phyloP scores from a whole-genome alignment of 768 basidiomycete species.

The Hygrocybe coccinea region DNA sequence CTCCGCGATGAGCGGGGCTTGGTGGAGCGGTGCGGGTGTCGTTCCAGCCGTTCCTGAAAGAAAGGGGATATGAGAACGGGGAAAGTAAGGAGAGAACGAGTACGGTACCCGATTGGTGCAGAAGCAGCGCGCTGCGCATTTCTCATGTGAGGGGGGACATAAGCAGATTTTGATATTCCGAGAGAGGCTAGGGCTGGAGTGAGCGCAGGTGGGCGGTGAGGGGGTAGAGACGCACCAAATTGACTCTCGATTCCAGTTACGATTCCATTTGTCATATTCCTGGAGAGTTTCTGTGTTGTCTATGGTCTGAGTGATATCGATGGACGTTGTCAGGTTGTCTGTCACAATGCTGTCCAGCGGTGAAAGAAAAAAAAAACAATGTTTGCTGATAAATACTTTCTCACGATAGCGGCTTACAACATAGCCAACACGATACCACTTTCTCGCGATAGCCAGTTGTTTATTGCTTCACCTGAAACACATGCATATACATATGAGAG shows the following conservation, averaged over 20 bases:
- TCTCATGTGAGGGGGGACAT: conserved; percentile 88
- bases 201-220: conserved; percentile 6
- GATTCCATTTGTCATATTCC: conserved; percentile 88
- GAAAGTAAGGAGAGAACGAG: conserved; percentile 13
- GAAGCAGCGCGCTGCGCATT: conserved; percentile 80
- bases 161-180: conserved; percentile 70
- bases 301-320: conserved; percentile 16
- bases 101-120: conserved; percentile 55
- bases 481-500: too few relatives aligned
- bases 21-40: conserved; percentile 66
- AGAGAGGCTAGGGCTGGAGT: conserved; percentile 54
- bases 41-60: conserved; percentile 63
- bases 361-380: too few relatives aligned
- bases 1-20: conserved; percentile 43
- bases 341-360: conserved; percentile 8
- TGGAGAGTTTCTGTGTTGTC: conserved; percentile 7
- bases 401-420: too few relatives aligned
- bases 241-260: conserved; percentile 76
- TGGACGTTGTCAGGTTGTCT: conserved; percentile 21
- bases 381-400: too few relatives aligned
- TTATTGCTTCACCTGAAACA: too few relatives aligned
- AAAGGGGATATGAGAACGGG: conserved; percentile 8
- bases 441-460: too few relatives aligned
- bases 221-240: conserved; percentile 49
- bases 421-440: too few relatives aligned